Evolutionary conservation across 192 early-diverging fungal species (phyloP), one percentile per base, ranked within the genome.

Genomic region (Linnemannia hyalina): DNA sequence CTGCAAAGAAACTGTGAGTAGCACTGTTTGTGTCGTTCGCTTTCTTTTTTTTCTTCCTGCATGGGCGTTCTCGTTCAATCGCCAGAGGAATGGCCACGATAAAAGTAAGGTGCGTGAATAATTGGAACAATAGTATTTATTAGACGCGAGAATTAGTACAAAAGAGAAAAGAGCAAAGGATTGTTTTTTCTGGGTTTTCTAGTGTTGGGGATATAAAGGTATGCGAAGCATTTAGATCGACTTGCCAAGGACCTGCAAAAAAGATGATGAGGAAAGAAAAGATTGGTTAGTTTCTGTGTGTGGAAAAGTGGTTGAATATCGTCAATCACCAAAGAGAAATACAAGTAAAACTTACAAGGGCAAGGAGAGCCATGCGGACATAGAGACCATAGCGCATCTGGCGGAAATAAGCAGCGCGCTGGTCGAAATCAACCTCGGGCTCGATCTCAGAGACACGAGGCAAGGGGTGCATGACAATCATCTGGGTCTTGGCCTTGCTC

Each of bases 401-500:
- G 74, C 98, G 91, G 93, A 99, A 99, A 90, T 99, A 99, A 29
- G 97, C 97, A 22, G 98, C 97, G 49, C 98, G 93, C 87, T 95
- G 96, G 87, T 99, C 98, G 79, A 98, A 98, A 86, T 99, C 98
- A 36, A 99, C 98, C 87, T 99, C 98, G 49, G 96, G 96, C 70
- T 97, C 96, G 88, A 99, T 98, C 89, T 99, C 98, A 40, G 94
- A 93, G 36, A 98, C 94, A 83, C 98, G 93, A 16, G 98, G 98
- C 82, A 99, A 90, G 74, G 98, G 97, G 92, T 99, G 98, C 97
- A 99, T 98, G 54, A 99, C 95, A 85, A 99, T 95, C 98, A 99
- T 99, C 86, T 97, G 94, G 38, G 94, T 89, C 91, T 99, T 99
- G 77, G 97, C 97, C 81, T 93, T 93, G 88, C 91, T 91, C 89